phyloP scores from a whole-genome alignment of 192 early-diverging fungal species.

The Borealophlyctis nickersoniae region DNA sequence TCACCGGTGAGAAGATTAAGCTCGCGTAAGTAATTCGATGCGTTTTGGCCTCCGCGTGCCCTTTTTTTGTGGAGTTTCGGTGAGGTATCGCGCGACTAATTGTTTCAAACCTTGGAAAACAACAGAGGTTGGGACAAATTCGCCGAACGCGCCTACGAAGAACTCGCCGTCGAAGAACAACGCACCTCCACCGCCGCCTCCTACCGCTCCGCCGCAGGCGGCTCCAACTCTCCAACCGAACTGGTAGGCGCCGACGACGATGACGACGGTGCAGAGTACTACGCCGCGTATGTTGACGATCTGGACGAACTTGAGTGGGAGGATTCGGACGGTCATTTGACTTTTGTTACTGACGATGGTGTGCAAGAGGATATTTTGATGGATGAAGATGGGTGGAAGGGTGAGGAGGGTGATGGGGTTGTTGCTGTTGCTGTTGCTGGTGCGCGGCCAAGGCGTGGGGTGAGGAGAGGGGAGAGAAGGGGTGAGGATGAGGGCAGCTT shows the following conservation, averaged over 20 bases:
- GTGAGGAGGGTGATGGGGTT: background rate
- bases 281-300: background rate
- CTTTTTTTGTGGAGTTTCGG: too few species aligned
- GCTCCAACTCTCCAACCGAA: background rate
- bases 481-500: background rate
- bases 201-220: background rate
- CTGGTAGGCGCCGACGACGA: background rate
- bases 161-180: constrained; percentile 50
- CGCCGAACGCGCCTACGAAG: constrained; percentile 53
- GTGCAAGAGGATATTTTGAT: background rate
- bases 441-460: too few species aligned
- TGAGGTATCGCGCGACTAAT: too few species aligned
- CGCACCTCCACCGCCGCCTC: background rate
- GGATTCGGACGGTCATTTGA: background rate
- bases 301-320: background rate
- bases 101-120: too few species aligned
- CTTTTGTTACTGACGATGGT: background rate
- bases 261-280: background rate
- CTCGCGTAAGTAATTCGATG: constrained; percentile 37
- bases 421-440: too few species aligned
- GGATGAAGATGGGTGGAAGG: background rate
- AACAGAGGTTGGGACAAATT: constrained; percentile 62
- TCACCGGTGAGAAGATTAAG: constrained; percentile 30
- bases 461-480: background rate
- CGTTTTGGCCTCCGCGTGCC: background rate